Evolutionary conservation across 495 filamentous ascomycete genomes (phyloP), one percentile per base, ranked within the genome.

Genomic region (Hamigera avellanea): DNA sequence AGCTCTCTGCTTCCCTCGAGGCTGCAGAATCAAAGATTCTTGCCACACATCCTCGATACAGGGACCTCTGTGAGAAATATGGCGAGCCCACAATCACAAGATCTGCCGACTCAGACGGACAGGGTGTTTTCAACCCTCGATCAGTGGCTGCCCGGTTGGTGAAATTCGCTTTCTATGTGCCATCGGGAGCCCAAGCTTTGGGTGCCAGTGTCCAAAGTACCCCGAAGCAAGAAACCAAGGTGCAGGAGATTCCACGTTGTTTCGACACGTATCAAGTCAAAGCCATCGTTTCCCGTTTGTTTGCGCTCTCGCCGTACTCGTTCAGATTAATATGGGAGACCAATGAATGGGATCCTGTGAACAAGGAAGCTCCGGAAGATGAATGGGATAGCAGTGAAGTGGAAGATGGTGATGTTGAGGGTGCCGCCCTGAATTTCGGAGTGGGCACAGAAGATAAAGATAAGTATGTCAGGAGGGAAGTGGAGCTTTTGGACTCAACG

Each of bases 251-350:
- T 8, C 91, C 91, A 1, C 80, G 72, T 42, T 70, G 73, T 2
- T 78, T 85, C 50, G 75, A 83, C 44, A 75, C 82, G n/a, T 95
- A 93, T 45, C 70, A 72, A 14, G 66, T 95, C 15, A 82, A 91
- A 50, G 83, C 80, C 0, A 62, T 93, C 12, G 80, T 81, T 0
- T 81, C 79, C 5, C 75, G 73, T 38, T 50, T 81, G 43, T 88
- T 93, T 54, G 66, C 63, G 6, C 48, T 86, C 18, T 49, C 57
- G 31, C 80, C 85, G 8, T 64, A 83, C 46, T 54, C 60, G 26
- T 56, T 88, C 32, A 64, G 69, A 40, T 47, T 98, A 37, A 58
- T 86, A 9, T 84, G 77, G 77, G 81, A 91, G 59, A 89, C 85
- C 13, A 78, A 83, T 35, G 81, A 93, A 53, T 80, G 76, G 73